Conservation (phyloP, 805 yeast species). For the Candida palmyrensis region DNA sequence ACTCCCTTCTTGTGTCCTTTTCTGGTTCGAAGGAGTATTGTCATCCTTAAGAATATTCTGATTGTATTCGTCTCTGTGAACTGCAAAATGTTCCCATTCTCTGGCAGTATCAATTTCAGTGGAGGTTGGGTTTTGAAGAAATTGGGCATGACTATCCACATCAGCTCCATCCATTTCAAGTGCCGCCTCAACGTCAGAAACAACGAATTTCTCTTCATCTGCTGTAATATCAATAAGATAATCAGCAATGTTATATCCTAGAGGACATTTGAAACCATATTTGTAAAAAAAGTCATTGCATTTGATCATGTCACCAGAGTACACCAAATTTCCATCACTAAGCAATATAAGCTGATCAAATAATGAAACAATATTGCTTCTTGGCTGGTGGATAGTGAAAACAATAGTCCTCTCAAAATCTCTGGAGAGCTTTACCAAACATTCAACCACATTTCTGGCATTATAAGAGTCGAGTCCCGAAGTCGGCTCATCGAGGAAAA, state of each 20-base stretch:
- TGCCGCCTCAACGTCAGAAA: slow-evolving; percentile 5
- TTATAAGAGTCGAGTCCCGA: slow-evolving; percentile 93
- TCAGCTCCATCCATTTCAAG: slow-evolving; percentile 8
- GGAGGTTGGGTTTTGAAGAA: slow-evolving; percentile 15
- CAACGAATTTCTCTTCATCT: slow-evolving; percentile 39
- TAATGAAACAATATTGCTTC: slow-evolving; percentile 89
- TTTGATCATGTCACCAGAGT: slow-evolving; percentile 77
- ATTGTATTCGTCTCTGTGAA: slow-evolving; percentile 67
- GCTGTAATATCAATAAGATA: slow-evolving; percentile 88
- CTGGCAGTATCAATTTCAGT: slow-evolving; percentile 55
- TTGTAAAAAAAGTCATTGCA: slow-evolving; percentile 71
- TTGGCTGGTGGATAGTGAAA: slow-evolving; percentile 94
- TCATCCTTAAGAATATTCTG: slow-evolving; percentile 9
- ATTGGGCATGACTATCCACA: slow-evolving; percentile 24
- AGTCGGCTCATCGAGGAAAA: slow-evolving; percentile 89
- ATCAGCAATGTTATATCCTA: slow-evolving; percentile 91
- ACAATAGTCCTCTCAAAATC: slow-evolving; percentile 83
- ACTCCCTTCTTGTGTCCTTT: slow-evolving; percentile 16
- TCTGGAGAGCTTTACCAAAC: slow-evolving; percentile 72
- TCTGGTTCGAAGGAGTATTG: slow-evolving; percentile 6
- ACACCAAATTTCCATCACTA: slow-evolving; percentile 81
- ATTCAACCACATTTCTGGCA: slow-evolving; percentile 86
- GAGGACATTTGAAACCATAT: slow-evolving; percentile 79
- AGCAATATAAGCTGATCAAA: slow-evolving; percentile 79
- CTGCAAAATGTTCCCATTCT: slow-evolving; percentile 86